Percentiles rank a stretch among this genome's conserved stretches.
Conservation (phyloP, 441 rosid genomes). For the Raphanus hybrid region DNA sequence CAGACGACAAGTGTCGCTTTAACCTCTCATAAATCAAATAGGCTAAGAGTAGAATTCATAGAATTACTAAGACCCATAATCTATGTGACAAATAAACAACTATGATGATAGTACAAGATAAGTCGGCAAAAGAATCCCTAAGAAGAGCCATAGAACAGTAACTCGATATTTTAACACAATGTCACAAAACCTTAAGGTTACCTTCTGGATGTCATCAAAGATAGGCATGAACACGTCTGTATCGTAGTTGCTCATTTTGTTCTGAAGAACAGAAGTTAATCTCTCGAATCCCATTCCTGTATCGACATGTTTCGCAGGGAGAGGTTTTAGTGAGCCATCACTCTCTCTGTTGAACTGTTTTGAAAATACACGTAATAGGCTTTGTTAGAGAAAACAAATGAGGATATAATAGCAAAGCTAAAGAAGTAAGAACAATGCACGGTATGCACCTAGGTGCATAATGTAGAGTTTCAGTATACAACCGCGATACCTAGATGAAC, state of each 20-base stretch:
- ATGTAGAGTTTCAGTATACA: too few relatives aligned
- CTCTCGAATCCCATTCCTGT: constrained; percentile 99
- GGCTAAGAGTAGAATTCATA: constrained; percentile 12
- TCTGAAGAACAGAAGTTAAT: constrained; percentile 87
- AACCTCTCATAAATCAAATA: neutral
- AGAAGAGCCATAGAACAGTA: neutral
- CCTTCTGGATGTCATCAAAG: constrained; percentile 91
- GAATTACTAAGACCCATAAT: constrained; percentile 11
- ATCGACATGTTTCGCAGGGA: too few relatives aligned
- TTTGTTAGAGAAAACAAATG: too few relatives aligned
- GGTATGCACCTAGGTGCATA: too few relatives aligned
- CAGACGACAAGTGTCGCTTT: too few relatives aligned
- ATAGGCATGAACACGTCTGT: constrained; percentile 96
- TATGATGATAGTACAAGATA: neutral
- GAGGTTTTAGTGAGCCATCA: too few relatives aligned
- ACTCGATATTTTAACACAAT: constrained; percentile 10
- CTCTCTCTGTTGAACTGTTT: too few relatives aligned
- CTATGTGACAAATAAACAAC: neutral
- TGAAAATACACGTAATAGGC: too few relatives aligned
- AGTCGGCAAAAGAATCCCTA: neutral
- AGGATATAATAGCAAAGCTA: too few relatives aligned
- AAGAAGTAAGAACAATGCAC: too few relatives aligned
- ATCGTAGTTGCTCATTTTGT: constrained; percentile 99
- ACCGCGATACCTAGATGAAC: too few relatives aligned
- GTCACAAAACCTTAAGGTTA: constrained; percentile 34